Conservation (phyloP, 1,139 yeast genomes). For the Pichia sp. region DNA sequence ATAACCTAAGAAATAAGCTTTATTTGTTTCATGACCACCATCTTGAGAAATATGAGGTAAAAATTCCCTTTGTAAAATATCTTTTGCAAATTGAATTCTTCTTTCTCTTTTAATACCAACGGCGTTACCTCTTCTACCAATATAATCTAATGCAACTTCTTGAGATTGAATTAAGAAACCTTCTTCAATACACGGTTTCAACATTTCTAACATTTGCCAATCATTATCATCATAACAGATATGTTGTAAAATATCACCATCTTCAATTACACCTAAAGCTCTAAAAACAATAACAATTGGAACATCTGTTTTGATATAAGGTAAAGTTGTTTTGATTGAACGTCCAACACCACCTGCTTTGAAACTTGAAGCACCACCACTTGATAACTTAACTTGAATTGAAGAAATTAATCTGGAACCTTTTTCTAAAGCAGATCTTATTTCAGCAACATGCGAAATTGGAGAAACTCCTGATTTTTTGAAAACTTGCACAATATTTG, state of each 20-base stretch:
- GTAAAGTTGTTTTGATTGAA: slow-evolving; percentile 91
- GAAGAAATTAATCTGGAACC: slow-evolving; percentile 93
- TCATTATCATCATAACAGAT: slow-evolving; percentile 96
- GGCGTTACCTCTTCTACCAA: slow-evolving; percentile 94
- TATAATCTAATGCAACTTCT: slow-evolving; percentile 95
- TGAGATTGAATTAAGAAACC: slow-evolving; percentile 97
- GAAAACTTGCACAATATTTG: slow-evolving; percentile 96
- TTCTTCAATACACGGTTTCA: slow-evolving; percentile 98
- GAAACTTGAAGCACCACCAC: slow-evolving; percentile 44
- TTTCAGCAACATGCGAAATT: slow-evolving; percentile 92
- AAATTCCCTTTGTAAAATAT: slow-evolving; percentile 90
- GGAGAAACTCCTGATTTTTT: slow-evolving; percentile 98
- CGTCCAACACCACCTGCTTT: slow-evolving; percentile 48
- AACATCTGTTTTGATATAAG: slow-evolving; percentile 92
- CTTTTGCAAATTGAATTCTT: slow-evolving; percentile 97
- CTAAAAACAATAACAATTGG: slow-evolving; percentile 96
- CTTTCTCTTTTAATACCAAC: slow-evolving; percentile 94
- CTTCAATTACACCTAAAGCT: slow-evolving; percentile 97
- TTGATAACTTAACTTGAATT: slow-evolving; percentile 76
- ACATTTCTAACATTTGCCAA: slow-evolving; percentile 99
- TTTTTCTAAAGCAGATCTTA: slow-evolving; percentile 92
- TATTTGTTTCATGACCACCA: slow-evolving; percentile 94
- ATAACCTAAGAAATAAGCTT: slow-evolving; percentile 95
- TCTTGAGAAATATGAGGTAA: slow-evolving; percentile 96
- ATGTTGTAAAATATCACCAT: slow-evolving; percentile 97